phyloP scores from a whole-genome alignment of 225 moss, liverwort and hornwort species.

The Marchantia polymorpha region DNA sequence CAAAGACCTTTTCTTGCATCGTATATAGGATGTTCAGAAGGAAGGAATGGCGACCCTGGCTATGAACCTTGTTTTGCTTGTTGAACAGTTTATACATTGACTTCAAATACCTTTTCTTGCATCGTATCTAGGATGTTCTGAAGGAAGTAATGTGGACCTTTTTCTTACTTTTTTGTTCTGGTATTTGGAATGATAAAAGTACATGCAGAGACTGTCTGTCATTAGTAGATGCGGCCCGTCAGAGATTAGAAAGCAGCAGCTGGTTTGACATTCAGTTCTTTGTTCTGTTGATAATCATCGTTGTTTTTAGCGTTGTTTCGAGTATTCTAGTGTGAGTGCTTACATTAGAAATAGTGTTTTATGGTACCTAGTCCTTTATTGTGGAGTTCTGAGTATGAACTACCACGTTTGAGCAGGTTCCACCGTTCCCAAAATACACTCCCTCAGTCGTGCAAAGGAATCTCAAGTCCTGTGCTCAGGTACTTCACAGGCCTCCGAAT shows the following conservation, averaged over 20 bases:
- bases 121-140: not conserved
- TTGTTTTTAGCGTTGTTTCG: not conserved
- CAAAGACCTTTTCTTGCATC: too few species aligned
- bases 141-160: not conserved
- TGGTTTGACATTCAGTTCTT: not conserved
- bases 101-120: too few species aligned
- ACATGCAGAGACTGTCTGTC: not conserved
- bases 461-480: conserved; percentile 95
- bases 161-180: not conserved
- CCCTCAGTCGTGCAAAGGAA: conserved; percentile 82
- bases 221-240: not conserved
- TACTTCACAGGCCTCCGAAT: conserved; percentile 9
- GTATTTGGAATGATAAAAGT: not conserved
- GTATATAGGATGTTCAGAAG: not conserved
- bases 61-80: too few species aligned
- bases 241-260: not conserved
- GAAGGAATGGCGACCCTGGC: not conserved
- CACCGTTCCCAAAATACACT: conserved; percentile 94
- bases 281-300: not conserved
- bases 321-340: not conserved
- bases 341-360: not conserved
- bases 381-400: not conserved
- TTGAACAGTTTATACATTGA: too few species aligned
- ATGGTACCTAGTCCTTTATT: not conserved
- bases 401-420: conserved; percentile 57